Evolutionary conservation across 495 filamentous ascomycete genomes (phyloP).

Genomic region (Amphirosellinia nigrospora): DNA sequence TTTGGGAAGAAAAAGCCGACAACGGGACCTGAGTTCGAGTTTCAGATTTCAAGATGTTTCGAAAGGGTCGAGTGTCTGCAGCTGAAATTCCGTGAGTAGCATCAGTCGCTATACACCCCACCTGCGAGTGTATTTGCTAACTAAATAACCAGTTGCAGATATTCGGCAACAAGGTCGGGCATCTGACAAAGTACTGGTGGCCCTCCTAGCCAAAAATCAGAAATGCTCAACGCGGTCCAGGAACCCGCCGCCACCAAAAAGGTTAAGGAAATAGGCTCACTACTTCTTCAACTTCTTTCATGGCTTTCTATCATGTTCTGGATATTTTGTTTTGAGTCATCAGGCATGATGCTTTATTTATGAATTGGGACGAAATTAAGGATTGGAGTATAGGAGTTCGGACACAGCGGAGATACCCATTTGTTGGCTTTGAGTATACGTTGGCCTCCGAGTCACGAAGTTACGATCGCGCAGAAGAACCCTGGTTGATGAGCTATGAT

Average conservation of each 20-base stretch:
- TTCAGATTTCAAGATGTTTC: slow-evolving; percentile 11
- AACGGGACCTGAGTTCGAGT: slow-evolving; percentile 29
- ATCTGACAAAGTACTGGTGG: slow-evolving; percentile 20
- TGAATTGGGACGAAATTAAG: slow-evolving; percentile 17
- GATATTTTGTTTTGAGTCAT: slow-evolving; percentile 6
- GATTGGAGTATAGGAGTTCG: slow-evolving; percentile 28
- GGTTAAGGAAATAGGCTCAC: slow-evolving; percentile 20
- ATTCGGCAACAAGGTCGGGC: slow-evolving; percentile 10
- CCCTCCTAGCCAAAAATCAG: slow-evolving; percentile 23
- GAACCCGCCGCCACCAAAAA: slow-evolving; percentile 22
- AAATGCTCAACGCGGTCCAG: slow-evolving; percentile 20
- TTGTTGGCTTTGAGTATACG: slow-evolving; percentile 21
- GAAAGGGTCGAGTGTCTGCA: slow-evolving; percentile 14
- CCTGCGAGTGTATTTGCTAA: slow-evolving; percentile 3
- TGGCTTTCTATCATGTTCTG: slow-evolving; percentile 10
- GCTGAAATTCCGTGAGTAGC: slow-evolving; percentile 32
- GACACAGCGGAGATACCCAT: slow-evolving; percentile 26
- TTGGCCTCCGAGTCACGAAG: slow-evolving; percentile 12
- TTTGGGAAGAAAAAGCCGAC: slow-evolving; percentile 43
- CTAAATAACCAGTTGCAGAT: slow-evolving; percentile 10
- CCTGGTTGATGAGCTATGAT: neutral
- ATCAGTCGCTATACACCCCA: neutral
- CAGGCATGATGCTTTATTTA: slow-evolving; percentile 1
- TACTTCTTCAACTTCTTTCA: slow-evolving; percentile 3
- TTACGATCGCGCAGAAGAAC: neutral